Evolutionary conservation across 1,139 yeast species (phyloP), one percentile per base, ranked within the genome.

Genomic region (Fermentozyma sake): DNA sequence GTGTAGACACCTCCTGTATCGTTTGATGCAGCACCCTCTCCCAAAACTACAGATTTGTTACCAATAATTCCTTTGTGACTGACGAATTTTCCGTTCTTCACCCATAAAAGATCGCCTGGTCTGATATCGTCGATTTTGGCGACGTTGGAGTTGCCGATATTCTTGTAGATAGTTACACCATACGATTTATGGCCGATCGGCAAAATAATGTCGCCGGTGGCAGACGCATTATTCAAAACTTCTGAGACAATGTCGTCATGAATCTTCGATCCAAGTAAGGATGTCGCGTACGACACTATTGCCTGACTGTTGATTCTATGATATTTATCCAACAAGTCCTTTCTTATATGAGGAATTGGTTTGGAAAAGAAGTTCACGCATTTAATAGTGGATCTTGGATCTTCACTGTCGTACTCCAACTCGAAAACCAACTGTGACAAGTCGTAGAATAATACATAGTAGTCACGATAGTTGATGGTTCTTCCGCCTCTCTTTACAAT

Each of bases 91-190:
- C 87, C 95, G 34, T 76, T 75, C 43, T 79, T 74, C 39, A 86
- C 72, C 35, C 86, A 81, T 26, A 86, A 58, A 11, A 91, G 66
- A 50, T 91, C 97, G 33, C 98, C 98, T 0, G 93, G 79, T 28
- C 72, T 69, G 32, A 86, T 72, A 24, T 77, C 84, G 31, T 78
- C 91, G 17, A 61, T 44, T 39, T 72, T 74, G 12, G 69, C 63
- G 9, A 77, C 72, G 21, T 77, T 77, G 27, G 72, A 65, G 42
- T 75, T 76, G 44, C 72, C 76, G 35, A 72, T 54, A 48, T 78
- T 79, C 42, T 68, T 62, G 53, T 82, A 85, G 26, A 89, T 65
- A 2, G 79, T 64, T 1, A 76, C 81, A 22, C 97, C 97, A 52
- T 60, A 84, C 1, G 86, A 71, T 41, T 80, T 74, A 26, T 60